Base-by-base conservation (phyloP, 768 basidiomycete genomes). In the Leccinum subgranulosum region DNA sequence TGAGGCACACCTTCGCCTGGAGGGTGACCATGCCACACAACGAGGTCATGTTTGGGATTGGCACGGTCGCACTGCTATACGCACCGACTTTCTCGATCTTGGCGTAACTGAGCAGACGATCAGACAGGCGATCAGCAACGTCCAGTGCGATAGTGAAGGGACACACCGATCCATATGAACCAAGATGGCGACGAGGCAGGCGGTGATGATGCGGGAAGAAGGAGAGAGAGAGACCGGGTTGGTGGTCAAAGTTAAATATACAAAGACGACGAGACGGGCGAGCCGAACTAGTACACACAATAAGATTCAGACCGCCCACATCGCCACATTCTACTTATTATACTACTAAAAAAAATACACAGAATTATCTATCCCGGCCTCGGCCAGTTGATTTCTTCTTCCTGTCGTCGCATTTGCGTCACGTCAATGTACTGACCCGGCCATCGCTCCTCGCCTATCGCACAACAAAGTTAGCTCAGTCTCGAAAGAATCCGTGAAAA, bases 81-180 rank as follows among this genome's bases (percentile, higher is more conserved):
- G 77, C 77, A 97, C 95, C 95, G 67, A 98, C 85, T 87, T 98
- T 98, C 79, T 98, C 95, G 65, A 98, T 85, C 83, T 95, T 97
- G 61, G 92, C 88, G 75, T 98, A 98, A 68, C 96, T 96, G 62
- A 71, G 71, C 11, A 43, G 59, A 75, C 69, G 54, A 56, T 50
- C 49, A 47, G 49, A 47, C 39, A 19, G 19, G n/a, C 43, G 27
- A 58, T 74, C 54, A 69, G 63, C 56, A 45, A 29, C 25, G 28
- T 55, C 48, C 27, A 52, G n/a, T 21, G 60, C 54, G 50, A 55
- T 53, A 53, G 41, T 43, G 49, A 39, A 50, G 55, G 3, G 19
- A 59, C 73, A 49, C 61, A 75, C 74, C 73, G 73, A 61, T 74
- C 73, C 71, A 74, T 74, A 34, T 60, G 55, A 60, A 46, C 48